A percentile compares a stretch with the other conserved stretches of the same genome.
Conservation (phyloP, 768 basidiomycete species). For the Royoungia palumana region DNA sequence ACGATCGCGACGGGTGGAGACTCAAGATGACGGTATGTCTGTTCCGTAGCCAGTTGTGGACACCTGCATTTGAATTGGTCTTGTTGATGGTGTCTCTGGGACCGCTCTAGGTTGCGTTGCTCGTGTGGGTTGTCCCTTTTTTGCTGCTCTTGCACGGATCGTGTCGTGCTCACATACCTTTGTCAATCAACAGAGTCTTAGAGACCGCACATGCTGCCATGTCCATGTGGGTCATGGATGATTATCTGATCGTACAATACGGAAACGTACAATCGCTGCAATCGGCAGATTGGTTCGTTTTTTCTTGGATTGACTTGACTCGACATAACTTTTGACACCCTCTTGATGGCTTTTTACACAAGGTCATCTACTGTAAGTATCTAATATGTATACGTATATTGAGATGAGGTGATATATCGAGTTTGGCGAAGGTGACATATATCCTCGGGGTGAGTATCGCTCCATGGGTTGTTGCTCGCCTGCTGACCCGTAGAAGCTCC, state of each 20-base stretch:
- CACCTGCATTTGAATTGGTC: background rate
- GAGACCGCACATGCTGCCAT: slow-evolving; percentile 22
- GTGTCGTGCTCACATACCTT: background rate
- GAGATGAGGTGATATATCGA: background rate
- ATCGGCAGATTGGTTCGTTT: slow-evolving; percentile 22
- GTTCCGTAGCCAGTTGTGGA: background rate
- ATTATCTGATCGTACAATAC: slow-evolving; percentile 22
- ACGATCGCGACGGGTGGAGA: slow-evolving; percentile 12
- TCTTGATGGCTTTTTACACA: background rate
- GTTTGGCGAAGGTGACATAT: slow-evolving; percentile 14
- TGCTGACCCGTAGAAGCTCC: slow-evolving; percentile 15
- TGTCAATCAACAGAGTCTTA: slow-evolving; percentile 9
- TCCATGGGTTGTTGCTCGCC: background rate
- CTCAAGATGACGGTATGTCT: slow-evolving; percentile 23
- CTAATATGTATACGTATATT: background rate
- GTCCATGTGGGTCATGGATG: slow-evolving; percentile 23
- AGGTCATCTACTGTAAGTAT: slow-evolving; percentile 20
- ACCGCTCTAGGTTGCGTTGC: slow-evolving; percentile 15
- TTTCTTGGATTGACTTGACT: background rate
- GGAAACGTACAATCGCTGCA: slow-evolving; percentile 6
- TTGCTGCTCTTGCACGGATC: background rate
- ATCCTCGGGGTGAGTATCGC: slow-evolving; percentile 21
- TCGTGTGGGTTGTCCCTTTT: slow-evolving; percentile 11
- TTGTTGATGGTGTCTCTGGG: too few relatives aligned
- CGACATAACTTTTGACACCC: background rate